These are phyloP conservation scores for Rhizoclosmatium sp. DNA, from an alignment of 192 early-diverging fungal species.

Conservation along the genomic window DNA sequence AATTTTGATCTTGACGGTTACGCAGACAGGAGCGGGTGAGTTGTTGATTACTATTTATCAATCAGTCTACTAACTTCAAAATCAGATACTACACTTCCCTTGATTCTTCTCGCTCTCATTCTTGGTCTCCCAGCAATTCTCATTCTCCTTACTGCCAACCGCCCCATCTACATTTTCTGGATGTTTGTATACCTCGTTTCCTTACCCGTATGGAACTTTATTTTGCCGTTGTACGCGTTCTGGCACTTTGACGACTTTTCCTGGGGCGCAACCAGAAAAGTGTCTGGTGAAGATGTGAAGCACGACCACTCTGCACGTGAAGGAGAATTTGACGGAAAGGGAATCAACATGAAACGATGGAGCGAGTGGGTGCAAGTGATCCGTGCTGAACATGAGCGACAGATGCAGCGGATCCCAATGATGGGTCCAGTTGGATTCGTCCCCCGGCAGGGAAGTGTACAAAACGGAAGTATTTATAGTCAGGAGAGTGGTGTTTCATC, in stretches of 20 bases:
- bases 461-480: neutral
- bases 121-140: slow-evolving; percentile 89
- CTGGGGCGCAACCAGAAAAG: slow-evolving; percentile 69
- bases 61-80: neutral
- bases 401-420: neutral
- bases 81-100: slow-evolving; percentile 51
- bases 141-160: slow-evolving; percentile 86
- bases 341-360: slow-evolving; percentile 42
- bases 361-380: slow-evolving; percentile 37
- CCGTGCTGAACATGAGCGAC: slow-evolving; percentile 33
- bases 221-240: slow-evolving; percentile 84
- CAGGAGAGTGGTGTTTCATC: neutral
- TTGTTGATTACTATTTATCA: neutral
- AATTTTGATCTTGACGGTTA: slow-evolving; percentile 51
- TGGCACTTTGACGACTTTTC: slow-evolving; percentile 84
- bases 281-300: slow-evolving; percentile 51
- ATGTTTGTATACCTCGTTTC: slow-evolving; percentile 83
- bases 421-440: neutral
- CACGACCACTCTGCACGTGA: slow-evolving; percentile 75
- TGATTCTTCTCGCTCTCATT: slow-evolving; percentile 77
- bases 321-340: slow-evolving; percentile 57
- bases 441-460: neutral
- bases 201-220: slow-evolving; percentile 93
- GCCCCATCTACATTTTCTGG: slow-evolving; percentile 87
- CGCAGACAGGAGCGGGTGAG: neutral